These are phyloP conservation scores for Sarcomyxa edulis DNA, from an alignment of 768 basidiomycete genomes.

Conservation along the genomic window DNA sequence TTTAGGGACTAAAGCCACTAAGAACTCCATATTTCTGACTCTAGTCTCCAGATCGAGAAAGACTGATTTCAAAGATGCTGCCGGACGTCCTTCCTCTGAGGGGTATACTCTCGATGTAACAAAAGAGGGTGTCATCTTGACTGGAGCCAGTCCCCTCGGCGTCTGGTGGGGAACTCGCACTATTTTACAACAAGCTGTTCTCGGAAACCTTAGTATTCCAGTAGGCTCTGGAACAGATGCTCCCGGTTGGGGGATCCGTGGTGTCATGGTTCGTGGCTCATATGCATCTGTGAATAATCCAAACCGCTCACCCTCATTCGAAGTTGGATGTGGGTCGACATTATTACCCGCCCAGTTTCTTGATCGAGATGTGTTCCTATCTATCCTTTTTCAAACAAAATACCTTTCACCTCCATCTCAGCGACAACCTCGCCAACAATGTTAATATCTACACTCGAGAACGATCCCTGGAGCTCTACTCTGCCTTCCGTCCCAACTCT, in stretches of 20 bases:
- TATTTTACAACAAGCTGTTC: slow-evolving; percentile 30
- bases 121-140: slow-evolving; percentile 22
- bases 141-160: slow-evolving; percentile 28
- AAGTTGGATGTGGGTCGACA: slow-evolving; percentile 38
- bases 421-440: too few species aligned
- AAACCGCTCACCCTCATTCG: too few species aligned
- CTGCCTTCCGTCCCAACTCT: slow-evolving; percentile 13
- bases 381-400: slow-evolving; percentile 16
- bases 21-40: slow-evolving; percentile 21
- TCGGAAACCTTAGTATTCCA: slow-evolving; percentile 19
- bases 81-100: slow-evolving; percentile 27
- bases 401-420: slow-evolving; percentile 14
- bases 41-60: slow-evolving; percentile 17
- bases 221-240: slow-evolving; percentile 28
- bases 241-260: slow-evolving; percentile 38
- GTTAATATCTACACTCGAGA: slow-evolving; percentile 11
- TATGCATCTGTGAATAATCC: too few species aligned
- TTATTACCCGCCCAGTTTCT: slow-evolving; percentile 27
- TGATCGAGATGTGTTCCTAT: not conserved
- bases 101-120: slow-evolving; percentile 31
- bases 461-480: slow-evolving; percentile 12
- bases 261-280: too few species aligned
- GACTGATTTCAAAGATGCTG: slow-evolving; percentile 24
- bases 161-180: slow-evolving; percentile 40
- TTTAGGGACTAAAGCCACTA: not conserved